Evolutionary conservation across 176 grass and related monocot genomes (phyloP), one percentile per base, ranked within the genome.

Genomic region (Aegilops sharonensis): DNA sequence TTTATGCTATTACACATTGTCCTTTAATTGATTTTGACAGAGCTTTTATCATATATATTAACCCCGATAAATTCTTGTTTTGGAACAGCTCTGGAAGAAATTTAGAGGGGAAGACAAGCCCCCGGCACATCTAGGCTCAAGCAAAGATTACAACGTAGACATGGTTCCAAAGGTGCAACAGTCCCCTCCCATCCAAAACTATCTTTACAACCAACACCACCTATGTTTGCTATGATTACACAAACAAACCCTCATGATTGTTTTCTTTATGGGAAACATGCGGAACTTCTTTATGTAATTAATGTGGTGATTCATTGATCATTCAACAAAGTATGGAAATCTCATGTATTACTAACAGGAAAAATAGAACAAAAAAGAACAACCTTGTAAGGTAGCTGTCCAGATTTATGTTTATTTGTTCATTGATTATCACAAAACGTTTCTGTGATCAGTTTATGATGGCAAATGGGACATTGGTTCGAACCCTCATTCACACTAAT

Each of bases 121-220:
- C 52, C 89, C 91, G 13, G 68, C 84, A 81, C 79, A 95, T 91
- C 83, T 98, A 68, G 95, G 95, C 18, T 68, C 91, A 24, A 98
- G 91, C 93, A 98, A 84, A 91, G 95, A 98, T 80, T 95, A 95
- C 84, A 98, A 98, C 82, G 91, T 95, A 45, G 93, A 95, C 87
- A 94, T 98, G 95, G 87, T 98, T 78, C 95, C 95, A 72, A 98
- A 95, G 93, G 90, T 98, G 66, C 60, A 39, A 61, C 29, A 52
- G 75, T 8, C 40, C 42, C 45, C 50, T 61, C n/a, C 25, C 32
- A 80, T 83, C 34, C 60, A 80, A 85, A 85, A 68, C 5, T 80
- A 24, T 65, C 56, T 86, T 89, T 56, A 8, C 69, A 81, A 9
- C 30, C 68, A 73, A 57, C 4, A 71, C 13, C 34, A 70, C 30